Evolutionary conservation across 495 filamentous ascomycete species (phyloP), one percentile per base, ranked within the genome.

Genomic region (Geopyxis carbonaria): DNA sequence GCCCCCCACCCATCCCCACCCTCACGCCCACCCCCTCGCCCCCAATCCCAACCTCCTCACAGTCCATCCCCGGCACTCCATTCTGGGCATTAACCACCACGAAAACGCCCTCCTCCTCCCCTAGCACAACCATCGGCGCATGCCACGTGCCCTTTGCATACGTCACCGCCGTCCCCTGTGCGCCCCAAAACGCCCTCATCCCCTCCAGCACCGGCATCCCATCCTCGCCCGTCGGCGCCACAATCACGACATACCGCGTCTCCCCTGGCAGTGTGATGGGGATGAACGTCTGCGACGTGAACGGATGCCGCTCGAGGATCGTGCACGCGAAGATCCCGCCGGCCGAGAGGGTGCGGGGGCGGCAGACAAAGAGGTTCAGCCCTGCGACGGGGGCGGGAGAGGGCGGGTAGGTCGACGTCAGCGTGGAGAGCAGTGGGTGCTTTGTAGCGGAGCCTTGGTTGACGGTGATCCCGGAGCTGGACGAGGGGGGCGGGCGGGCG

Each of bases 101-200:
- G 60, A 95, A 97, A 50, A 78, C 76, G 20, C 84, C 68, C 15
- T 70, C 63, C 23, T 64, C 47, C 32, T 61, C 51, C 1, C 87
- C 89, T 15, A 94, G 52, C 31, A 83, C 85, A 11, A 79, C 82
- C 89, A 97, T 95, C 2, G 89, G 89, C 46, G 87, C 85, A 67
- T 97, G 89, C 87, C 91, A 97, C 30, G 83, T 93, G 11, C 82
- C 89, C 11, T 77, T 72, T 9, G 70, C 80, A 60, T 95, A 97
- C 11, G 84, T 93, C 14, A 97, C 80, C 2, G 82, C 86, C 65
- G 91, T 80, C 7, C 23, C 38, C 16, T 25, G n/a, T 1, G n/a
- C 15, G 2, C 10, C 25, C 5, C 76, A 75, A 53, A 93, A 95
- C 1, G 83, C 89, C 46, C 64, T 70, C 22, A 87, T 34, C 16